These are phyloP conservation scores for Gossypium trilobum DNA, from an alignment of 441 rosid genomes.

Conservation along the genomic window DNA sequence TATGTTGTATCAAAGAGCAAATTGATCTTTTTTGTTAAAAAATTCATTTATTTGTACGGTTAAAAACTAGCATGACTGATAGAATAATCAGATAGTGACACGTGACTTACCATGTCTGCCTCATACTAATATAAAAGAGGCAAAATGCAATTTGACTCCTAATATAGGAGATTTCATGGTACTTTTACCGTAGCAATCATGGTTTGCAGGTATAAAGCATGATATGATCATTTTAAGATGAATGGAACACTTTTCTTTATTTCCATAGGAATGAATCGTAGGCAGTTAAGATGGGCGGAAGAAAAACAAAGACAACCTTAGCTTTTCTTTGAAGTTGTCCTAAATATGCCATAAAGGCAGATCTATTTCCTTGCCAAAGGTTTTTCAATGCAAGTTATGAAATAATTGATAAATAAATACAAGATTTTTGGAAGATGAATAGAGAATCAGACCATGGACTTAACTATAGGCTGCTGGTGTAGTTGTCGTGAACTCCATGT, in stretches of 20 bases:
- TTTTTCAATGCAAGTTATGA: constrained; percentile 9
- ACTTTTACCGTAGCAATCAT: not conserved
- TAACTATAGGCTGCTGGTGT: constrained; percentile 32
- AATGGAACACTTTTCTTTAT: not conserved
- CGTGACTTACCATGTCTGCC: not conserved
- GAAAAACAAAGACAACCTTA: not conserved
- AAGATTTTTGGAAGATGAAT: not conserved
- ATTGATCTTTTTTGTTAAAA: too few species aligned
- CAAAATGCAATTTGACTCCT: too few species aligned
- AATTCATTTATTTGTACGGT: too few species aligned
- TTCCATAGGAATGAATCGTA: not conserved
- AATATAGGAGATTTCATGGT: too few species aligned
- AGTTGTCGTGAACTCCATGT: constrained; percentile 78
- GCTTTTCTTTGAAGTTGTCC: constrained; percentile 12
- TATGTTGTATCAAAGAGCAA: too few species aligned
- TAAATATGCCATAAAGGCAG: not conserved
- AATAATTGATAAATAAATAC: constrained; percentile 7
- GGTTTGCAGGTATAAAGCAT: not conserved
- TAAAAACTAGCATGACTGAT: too few species aligned
- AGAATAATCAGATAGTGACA: too few species aligned
- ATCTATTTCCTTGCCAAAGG: constrained; percentile 12
- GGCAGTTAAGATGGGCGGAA: not conserved
- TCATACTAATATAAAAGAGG: too few species aligned
- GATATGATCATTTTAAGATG: not conserved
- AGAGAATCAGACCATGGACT: constrained; percentile 14